Base-by-base conservation (phyloP, 2,329 filamentous ascomycete species). In the Cryphonectria parasitica region DNA sequence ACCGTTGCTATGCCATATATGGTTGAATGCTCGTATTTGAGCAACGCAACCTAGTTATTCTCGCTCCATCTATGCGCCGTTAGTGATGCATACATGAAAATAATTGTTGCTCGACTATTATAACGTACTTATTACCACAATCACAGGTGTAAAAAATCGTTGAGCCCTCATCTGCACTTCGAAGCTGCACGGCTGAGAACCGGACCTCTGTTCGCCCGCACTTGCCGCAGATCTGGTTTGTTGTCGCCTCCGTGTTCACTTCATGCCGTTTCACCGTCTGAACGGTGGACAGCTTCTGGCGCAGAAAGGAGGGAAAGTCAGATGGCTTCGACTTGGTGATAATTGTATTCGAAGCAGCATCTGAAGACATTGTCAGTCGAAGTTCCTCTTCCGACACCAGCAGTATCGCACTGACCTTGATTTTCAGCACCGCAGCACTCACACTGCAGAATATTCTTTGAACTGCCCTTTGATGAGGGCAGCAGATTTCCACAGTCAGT, bases 101-200 rank as follows among this genome's bases (percentile, higher is more conserved):
- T 8, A n/a, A 56, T 54, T 19, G 52, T 54, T 61, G n/a, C 52
- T 22, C 61, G 49, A 61, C 58, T 62, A 25, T 15, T 34, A 28
- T 6, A 49, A 81, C 90, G 76, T 88, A 95, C 91, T 92, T 95
- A 82, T 93, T 85, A 71, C 93, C 93, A 79, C 95, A 98, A 70
- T 94, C 90, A 82, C 95, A 98, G 72, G 87, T 91, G 82, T 94
- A 97, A 78, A 98, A 97, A 68, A 97, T 89, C 0, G 95, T 98
- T 74, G 91, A 93, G 72, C 96, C 96, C 88, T 98, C 95, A 80
- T 99, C 96, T 68, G 95, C 96, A 84, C 94, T 91, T 76, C 95
- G 91, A 77, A 97, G 83, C 80, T 99, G 96, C 72, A 94, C 89
- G 2, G 92, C 92, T 65, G 93, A 92, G 80, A 91, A 98, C 76